Conservation (phyloP, 2,329 filamentous ascomycete species). For the Periglandula ipomoeae region DNA sequence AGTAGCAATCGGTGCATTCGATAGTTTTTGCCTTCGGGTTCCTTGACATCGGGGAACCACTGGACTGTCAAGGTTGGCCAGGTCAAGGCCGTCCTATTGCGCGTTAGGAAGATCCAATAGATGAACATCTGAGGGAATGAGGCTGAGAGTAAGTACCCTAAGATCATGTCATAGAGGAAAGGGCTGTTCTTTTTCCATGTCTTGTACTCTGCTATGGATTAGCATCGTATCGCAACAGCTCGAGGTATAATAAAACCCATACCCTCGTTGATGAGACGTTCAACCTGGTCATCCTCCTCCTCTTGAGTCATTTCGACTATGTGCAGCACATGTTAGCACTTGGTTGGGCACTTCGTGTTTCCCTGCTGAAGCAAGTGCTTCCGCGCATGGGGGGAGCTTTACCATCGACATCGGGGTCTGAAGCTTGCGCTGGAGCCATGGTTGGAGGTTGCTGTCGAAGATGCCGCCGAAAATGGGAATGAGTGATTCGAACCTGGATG, state of each 20-base stretch:
- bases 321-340: slow-evolving; percentile 6
- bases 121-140: background rate
- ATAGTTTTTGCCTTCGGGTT: slow-evolving; percentile 77
- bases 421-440: slow-evolving; percentile 28
- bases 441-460: background rate
- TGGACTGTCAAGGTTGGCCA: slow-evolving; percentile 97
- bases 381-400: slow-evolving; percentile 7
- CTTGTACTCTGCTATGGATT: slow-evolving; percentile 68
- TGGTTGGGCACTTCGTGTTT: background rate
- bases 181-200: slow-evolving; percentile 99
- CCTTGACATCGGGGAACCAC: slow-evolving; percentile 94
- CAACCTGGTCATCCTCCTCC: slow-evolving; percentile 62
- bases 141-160: slow-evolving; percentile 46
- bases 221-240: background rate
- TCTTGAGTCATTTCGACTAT: slow-evolving; percentile 42
- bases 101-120: slow-evolving; percentile 7
- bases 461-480: background rate
- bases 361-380: background rate
- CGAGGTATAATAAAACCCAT: slow-evolving; percentile 10
- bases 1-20: slow-evolving; percentile 82
- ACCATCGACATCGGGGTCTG: slow-evolving; percentile 29
- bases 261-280: slow-evolving; percentile 93
- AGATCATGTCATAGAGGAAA: slow-evolving; percentile 96
- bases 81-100: slow-evolving; percentile 69
- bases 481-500: background rate